Percentiles rank a stretch among this genome's conserved stretches.
Evolutionary conservation across 2,329 filamentous ascomycete genomes (phyloP).

Genomic region (Gnomoniopsis sp.): DNA sequence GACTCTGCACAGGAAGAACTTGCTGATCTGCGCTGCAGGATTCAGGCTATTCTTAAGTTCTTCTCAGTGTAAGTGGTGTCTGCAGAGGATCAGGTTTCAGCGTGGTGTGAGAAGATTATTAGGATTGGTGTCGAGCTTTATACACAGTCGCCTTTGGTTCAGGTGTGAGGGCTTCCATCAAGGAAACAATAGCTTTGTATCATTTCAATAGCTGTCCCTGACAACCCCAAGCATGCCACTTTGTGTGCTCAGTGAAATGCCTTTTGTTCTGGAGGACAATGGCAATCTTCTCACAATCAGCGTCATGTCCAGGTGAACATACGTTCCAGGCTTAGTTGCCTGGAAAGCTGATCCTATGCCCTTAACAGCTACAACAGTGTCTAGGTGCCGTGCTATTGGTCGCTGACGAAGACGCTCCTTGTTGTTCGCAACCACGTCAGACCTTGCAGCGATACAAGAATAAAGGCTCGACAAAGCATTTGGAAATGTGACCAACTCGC

Average conservation of each 20-base stretch:
- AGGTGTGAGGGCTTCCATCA: not conserved
- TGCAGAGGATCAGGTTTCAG: not conserved
- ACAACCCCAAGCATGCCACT: not conserved
- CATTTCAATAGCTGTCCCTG: not conserved
- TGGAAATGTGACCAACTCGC: too few species aligned
- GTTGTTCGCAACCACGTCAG: not conserved
- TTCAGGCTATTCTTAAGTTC: not conserved
- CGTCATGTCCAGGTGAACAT: not conserved
- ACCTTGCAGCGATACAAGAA: not conserved
- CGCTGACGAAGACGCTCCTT: not conserved
- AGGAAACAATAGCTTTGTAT: not conserved
- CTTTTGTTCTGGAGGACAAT: not conserved
- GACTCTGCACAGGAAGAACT: not conserved
- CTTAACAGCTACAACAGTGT: too few species aligned
- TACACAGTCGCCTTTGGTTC: not conserved
- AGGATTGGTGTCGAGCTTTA: not conserved
- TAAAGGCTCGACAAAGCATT: not conserved
- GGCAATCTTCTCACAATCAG: not conserved
- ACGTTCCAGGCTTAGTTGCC: not conserved
- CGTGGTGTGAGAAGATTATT: not conserved
- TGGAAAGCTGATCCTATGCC: too few species aligned
- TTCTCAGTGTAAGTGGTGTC: not conserved
- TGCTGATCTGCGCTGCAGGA: not conserved
- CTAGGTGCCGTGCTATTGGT: too few species aligned
- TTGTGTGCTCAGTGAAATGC: not conserved